Evolutionary conservation across 345 rosid species (phyloP).

Genomic region (Bretschneidera sinensis): DNA sequence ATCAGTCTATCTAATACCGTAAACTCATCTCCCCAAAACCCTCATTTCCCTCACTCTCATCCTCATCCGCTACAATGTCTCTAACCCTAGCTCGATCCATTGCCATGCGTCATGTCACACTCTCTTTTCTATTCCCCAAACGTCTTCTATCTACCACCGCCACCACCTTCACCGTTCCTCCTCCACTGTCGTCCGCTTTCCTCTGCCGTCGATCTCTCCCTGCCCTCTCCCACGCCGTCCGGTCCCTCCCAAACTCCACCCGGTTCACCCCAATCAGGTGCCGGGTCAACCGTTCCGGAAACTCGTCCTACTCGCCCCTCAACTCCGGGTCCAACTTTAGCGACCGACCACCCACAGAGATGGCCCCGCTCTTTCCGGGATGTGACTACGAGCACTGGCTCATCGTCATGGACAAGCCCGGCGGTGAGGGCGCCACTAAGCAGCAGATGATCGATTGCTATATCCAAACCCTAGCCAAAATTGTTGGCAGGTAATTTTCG

Average conservation of each 20-base stretch:
- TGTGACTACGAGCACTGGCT: constrained; percentile 98
- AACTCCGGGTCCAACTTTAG: constrained; percentile 87
- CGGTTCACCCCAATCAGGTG: constrained; percentile 58
- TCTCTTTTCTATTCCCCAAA: constrained; percentile 30
- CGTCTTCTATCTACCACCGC: constrained; percentile 40
- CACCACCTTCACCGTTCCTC: constrained; percentile 33
- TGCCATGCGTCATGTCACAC: constrained; percentile 41
- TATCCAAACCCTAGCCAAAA: constrained; percentile 70
- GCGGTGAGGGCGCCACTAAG: constrained; percentile 80
- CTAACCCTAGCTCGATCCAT: constrained; percentile 47
- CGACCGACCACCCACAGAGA: constrained; percentile 92
- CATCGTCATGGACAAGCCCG: constrained; percentile 91
- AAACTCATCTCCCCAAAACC: constrained; percentile 26
- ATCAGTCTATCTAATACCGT: background rate
- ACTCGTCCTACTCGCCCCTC: constrained; percentile 74
- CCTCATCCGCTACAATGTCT: constrained; percentile 44
- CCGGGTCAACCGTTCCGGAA: constrained; percentile 69
- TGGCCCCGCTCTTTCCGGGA: constrained; percentile 92
- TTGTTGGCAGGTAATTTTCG: constrained; percentile 59
- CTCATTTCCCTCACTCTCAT: constrained; percentile 3
- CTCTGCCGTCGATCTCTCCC: constrained; percentile 35
- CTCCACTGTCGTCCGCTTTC: constrained; percentile 33
- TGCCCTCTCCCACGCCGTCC: constrained; percentile 27
- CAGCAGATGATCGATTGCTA: constrained; percentile 96
- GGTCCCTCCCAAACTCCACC: constrained; percentile 16